phyloP scores from a whole-genome alignment of 108 stramenopile species.

The Fragilaria crotonensis region DNA sequence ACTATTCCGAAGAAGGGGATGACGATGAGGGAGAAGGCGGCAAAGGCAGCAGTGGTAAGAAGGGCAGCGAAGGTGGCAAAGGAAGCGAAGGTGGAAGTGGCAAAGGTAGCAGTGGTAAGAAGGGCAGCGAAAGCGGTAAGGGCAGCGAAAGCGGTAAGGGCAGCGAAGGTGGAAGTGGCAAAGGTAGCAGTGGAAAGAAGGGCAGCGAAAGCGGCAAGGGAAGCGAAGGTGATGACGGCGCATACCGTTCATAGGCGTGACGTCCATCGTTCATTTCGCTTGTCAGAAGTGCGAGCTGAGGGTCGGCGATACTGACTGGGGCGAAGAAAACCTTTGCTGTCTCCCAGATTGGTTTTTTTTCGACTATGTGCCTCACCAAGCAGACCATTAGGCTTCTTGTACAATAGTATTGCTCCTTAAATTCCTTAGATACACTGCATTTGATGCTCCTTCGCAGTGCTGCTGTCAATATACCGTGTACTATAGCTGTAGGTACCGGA shows the following conservation, averaged over 20 bases:
- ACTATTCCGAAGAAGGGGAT: conserved; percentile 7
- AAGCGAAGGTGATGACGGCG: neutral
- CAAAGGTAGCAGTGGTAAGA: conserved; percentile 23
- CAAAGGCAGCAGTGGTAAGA: neutral
- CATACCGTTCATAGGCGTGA: neutral
- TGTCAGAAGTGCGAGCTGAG: neutral
- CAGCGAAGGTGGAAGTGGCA: neutral
- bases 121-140: conserved; percentile 34
- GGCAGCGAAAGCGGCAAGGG: neutral
- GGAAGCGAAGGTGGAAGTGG: neutral
- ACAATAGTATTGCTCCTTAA: too few species aligned
- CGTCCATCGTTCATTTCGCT: too few species aligned
- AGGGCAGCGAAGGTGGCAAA: neutral
- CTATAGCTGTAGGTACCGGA: too few species aligned
- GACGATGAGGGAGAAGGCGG: conserved; percentile 23
- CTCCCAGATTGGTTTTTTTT: neutral
- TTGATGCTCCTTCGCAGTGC: too few species aligned
- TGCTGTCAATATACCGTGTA: too few species aligned
- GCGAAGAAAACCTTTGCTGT: neutral
- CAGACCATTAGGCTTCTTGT: too few species aligned
- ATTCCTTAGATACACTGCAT: too few species aligned
- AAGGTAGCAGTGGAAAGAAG: neutral
- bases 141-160: conserved; percentile 17
- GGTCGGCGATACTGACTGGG: neutral
- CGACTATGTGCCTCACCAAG: too few species aligned